A percentile compares a stretch with the other conserved stretches of the same genome.
Evolutionary conservation across 2,329 filamentous ascomycete species (phyloP).

Genomic region (Eutypa lata): DNA sequence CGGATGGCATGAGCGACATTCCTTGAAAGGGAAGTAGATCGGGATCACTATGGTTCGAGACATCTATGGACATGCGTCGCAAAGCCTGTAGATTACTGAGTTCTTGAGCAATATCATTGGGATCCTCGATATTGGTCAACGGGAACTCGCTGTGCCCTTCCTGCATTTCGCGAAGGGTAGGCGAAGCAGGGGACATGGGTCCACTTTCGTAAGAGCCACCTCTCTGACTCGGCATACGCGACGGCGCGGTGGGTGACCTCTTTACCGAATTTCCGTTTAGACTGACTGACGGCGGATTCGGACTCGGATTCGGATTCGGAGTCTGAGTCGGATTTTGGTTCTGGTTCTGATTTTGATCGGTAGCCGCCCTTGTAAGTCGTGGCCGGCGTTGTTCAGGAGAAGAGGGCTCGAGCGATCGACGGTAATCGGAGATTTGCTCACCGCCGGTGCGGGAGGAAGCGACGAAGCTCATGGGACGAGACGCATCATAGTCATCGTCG

Average conservation of each 20-base stretch:
- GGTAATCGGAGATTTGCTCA: conserved; percentile 43
- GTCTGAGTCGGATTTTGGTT: conserved; percentile 10
- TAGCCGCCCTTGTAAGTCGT: conserved; percentile 40
- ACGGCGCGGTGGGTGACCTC: conserved; percentile 42
- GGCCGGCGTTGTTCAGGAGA: conserved; percentile 38
- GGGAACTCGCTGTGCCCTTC: conserved; percentile 73
- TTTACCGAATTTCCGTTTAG: conserved; percentile 33
- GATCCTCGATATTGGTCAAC: conserved; percentile 85
- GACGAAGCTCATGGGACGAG: conserved; percentile 74
- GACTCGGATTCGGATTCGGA: no score
- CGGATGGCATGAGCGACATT: conserved; percentile 63
- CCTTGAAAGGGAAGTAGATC: conserved; percentile 72
- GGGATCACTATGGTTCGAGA: conserved; percentile 67
- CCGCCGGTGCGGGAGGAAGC: conserved; percentile 49
- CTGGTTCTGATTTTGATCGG: conserved; percentile 31
- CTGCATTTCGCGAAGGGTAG: conserved; percentile 53
- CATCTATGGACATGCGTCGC: conserved; percentile 92
- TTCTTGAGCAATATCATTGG: conserved; percentile 86
- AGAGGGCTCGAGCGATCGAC: conserved; percentile 22
- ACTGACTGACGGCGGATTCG: conserved; percentile 12
- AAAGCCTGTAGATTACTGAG: conserved; percentile 88
- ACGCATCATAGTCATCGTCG: conserved; percentile 53
- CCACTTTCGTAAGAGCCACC: conserved; percentile 38
- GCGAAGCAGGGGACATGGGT: conserved; percentile 38
- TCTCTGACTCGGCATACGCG: conserved; percentile 37